A percentile compares a stretch with the other conserved stretches of the same genome.
Evolutionary conservation across 495 filamentous ascomycete species (phyloP).

Genomic region (Elasticomyces elasticus): DNA sequence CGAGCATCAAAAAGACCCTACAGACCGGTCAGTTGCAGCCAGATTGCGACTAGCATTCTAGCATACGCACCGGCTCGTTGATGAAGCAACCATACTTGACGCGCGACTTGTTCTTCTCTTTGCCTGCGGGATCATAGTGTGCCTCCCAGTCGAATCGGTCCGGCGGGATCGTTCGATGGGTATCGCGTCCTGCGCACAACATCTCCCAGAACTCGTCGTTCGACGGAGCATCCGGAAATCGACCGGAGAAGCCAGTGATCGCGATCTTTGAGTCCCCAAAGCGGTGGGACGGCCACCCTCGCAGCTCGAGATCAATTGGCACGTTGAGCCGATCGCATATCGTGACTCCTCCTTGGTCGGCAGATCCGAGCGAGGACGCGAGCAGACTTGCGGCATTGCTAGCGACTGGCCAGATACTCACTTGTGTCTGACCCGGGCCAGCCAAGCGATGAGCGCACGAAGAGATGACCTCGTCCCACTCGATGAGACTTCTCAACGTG

Average conservation of each 20-base stretch:
- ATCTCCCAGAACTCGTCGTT: conserved; percentile 25
- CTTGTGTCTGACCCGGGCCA: background rate
- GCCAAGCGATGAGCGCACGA: background rate
- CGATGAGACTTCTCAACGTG: background rate
- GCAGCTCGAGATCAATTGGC: background rate
- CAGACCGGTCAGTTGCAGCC: background rate
- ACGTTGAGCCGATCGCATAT: background rate
- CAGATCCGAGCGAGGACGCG: background rate
- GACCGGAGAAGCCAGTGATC: conserved; percentile 25
- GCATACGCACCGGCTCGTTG: conserved; percentile 7
- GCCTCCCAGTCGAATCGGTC: conserved; percentile 20
- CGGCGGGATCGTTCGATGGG: conserved; percentile 21
- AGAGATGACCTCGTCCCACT: conserved; percentile 3
- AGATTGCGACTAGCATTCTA: background rate
- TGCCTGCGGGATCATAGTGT: conserved; percentile 21
- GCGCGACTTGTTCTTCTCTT: conserved; percentile 22
- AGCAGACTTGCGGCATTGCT: background rate
- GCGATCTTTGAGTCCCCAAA: conserved; percentile 15
- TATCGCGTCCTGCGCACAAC: conserved; percentile 16
- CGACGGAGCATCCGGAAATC: conserved; percentile 23
- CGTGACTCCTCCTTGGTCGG: background rate
- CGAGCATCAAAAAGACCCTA: conserved; percentile 26
- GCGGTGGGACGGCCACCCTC: background rate
- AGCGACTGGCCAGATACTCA: background rate
- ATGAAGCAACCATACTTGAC: conserved; percentile 26